Evolutionary conservation across 169 alveolate species (phyloP).

Genomic region (Plasmodium adleri): DNA sequence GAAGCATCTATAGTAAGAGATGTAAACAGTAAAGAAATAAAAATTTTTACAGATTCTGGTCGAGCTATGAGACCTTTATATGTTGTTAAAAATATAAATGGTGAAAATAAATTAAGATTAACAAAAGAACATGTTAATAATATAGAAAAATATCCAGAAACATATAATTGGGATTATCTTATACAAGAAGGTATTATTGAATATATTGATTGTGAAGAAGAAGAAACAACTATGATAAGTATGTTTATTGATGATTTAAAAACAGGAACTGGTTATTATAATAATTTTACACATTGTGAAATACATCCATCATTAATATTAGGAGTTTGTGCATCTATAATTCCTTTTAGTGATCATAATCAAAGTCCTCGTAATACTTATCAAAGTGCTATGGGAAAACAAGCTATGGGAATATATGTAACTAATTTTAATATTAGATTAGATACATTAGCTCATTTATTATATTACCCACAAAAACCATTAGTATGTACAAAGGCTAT

Average conservation of each 20-base stretch:
- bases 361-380: constrained; percentile 99
- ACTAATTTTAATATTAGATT: constrained; percentile 97
- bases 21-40: constrained; percentile 92
- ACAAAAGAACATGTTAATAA: constrained; percentile 88
- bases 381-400: constrained; percentile 99
- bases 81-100: constrained; percentile 91
- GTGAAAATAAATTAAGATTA: constrained; percentile 87
- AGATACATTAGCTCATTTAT: constrained; percentile 98
- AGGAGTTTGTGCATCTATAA: constrained; percentile 99
- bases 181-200: constrained; percentile 97
- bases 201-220: constrained; percentile 99
- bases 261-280: constrained; percentile 87
- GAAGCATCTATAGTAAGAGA: constrained; percentile 98
- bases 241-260: constrained; percentile 96
- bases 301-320: constrained; percentile 99
- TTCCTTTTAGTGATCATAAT: constrained; percentile 99
- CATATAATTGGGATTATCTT: constrained; percentile 89
- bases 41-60: constrained; percentile 99
- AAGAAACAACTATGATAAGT: constrained; percentile 99
- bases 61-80: constrained; percentile 98
- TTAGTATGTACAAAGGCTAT: constrained; percentile 98
- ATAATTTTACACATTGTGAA: constrained; percentile 99
- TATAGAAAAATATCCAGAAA: constrained; percentile 67
- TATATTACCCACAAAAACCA: constrained; percentile 99
- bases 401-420: constrained; percentile 99